These are phyloP conservation scores for Handroanthus guayacan DNA, from an alignment of 257 asterid species.

Conservation along the genomic window DNA sequence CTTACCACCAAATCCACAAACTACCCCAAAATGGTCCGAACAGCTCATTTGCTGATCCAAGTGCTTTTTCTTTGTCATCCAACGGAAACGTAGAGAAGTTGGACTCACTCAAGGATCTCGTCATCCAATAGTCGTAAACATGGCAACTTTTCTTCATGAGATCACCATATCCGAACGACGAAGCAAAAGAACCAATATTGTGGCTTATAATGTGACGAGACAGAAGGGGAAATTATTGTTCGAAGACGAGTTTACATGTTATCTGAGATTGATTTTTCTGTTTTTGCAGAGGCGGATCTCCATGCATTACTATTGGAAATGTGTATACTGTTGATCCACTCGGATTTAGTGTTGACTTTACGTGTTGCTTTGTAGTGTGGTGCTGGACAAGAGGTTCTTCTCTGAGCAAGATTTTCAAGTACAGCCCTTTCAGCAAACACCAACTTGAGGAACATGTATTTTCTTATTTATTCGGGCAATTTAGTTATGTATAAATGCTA, in stretches of 20 bases:
- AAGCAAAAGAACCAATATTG: conserved; percentile 20
- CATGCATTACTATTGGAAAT: conserved; percentile 45
- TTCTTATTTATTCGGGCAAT: conserved; percentile 29
- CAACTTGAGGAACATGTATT: conserved; percentile 54
- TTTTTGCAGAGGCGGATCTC: conserved; percentile 35
- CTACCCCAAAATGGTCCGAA: conserved; percentile 57
- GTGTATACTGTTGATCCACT: conserved; percentile 44
- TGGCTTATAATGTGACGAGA: conserved; percentile 29
- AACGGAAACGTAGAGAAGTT: conserved; percentile 71
- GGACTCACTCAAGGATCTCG: conserved; percentile 62
- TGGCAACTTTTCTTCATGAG: conserved; percentile 31
- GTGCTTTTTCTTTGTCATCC: conserved; percentile 39
- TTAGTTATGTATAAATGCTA: conserved; percentile 59
- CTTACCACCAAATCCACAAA: conserved; percentile 47
- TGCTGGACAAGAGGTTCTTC: conserved; percentile 43
- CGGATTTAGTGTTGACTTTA: conserved; percentile 45
- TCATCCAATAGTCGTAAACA: conserved; percentile 49
- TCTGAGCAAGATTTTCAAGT: conserved; percentile 34
- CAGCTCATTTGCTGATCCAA: conserved; percentile 42
- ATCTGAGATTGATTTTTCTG: conserved; percentile 30
- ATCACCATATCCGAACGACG: conserved; percentile 8
- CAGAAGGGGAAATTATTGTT: conserved; percentile 10
- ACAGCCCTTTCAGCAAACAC: conserved; percentile 35
- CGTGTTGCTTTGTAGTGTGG: conserved; percentile 41
- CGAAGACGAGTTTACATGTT: conserved; percentile 31